Conservation (phyloP, 345 rosid species). For the Lumnitzera racemosa region DNA sequence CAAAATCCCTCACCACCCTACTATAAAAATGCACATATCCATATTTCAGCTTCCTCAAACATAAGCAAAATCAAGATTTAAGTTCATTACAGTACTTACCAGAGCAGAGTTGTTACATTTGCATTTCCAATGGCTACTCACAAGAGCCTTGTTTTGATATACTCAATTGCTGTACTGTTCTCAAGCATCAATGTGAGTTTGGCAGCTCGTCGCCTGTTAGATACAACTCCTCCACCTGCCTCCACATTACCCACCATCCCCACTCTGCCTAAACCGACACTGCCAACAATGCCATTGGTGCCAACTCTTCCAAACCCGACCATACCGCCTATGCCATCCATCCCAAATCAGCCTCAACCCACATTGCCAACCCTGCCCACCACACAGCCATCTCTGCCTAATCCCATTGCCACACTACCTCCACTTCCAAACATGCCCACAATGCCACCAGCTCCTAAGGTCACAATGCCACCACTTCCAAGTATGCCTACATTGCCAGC, state of each 20-base stretch:
- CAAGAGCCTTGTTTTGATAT: background rate
- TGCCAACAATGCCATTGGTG: constrained; percentile 16
- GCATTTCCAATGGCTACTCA: constrained; percentile 1
- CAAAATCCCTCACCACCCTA: background rate
- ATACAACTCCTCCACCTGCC: constrained; percentile 9
- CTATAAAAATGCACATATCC: constrained; percentile 3
- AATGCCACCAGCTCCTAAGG: constrained; percentile 1
- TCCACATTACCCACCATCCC: constrained; percentile 14
- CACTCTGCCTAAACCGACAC: constrained; percentile 12
- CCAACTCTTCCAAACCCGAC: background rate
- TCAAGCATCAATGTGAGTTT: constrained; percentile 8
- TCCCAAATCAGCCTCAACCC: background rate
- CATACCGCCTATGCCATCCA: constrained; percentile 12
- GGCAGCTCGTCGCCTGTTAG: constrained; percentile 27
- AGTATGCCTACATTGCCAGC: too few species aligned
- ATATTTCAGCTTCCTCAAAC: background rate
- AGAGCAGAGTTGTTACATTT: background rate
- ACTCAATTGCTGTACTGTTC: constrained; percentile 12
- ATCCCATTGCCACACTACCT: constrained; percentile 6
- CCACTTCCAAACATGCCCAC: constrained; percentile 17
- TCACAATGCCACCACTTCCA: constrained; percentile 7
- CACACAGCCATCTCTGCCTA: constrained; percentile 18
- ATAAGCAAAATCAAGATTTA: background rate
- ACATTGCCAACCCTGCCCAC: constrained; percentile 9
- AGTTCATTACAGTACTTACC: background rate